phyloP scores from a whole-genome alignment of 1,139 yeast genomes.

The Yamadazyma aaseri region DNA sequence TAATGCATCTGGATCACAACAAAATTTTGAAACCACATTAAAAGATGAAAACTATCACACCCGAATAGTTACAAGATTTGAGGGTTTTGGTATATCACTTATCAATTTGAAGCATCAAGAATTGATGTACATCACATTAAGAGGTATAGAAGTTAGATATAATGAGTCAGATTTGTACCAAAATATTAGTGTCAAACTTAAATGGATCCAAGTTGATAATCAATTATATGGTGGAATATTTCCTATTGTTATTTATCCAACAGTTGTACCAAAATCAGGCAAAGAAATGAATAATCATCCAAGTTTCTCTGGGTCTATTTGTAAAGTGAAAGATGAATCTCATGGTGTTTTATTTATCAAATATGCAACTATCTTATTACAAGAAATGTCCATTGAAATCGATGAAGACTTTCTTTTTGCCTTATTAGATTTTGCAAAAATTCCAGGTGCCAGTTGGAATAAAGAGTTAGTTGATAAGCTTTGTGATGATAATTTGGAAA shows the following conservation, averaged over 20 bases:
- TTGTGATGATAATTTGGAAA: slow-evolving; percentile 59
- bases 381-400: slow-evolving; percentile 87
- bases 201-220: slow-evolving; percentile 95
- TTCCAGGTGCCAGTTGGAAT: slow-evolving; percentile 73
- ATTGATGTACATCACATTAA: slow-evolving; percentile 72
- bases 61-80: slow-evolving; percentile 63
- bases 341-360: slow-evolving; percentile 91
- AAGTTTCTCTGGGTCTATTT: slow-evolving; percentile 78
- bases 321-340: slow-evolving; percentile 80
- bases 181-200: slow-evolving; percentile 73
- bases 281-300: slow-evolving; percentile 89
- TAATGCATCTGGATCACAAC: slow-evolving; percentile 32
- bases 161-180: slow-evolving; percentile 85
- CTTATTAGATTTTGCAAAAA: slow-evolving; percentile 70
- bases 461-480: slow-evolving; percentile 46
- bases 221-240: slow-evolving; percentile 85
- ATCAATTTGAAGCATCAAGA: slow-evolving; percentile 74
- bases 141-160: slow-evolving; percentile 79
- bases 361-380: slow-evolving; percentile 84
- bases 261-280: slow-evolving; percentile 81
- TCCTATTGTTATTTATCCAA: slow-evolving; percentile 90
- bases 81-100: slow-evolving; percentile 87
- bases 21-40: slow-evolving; percentile 63
- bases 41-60: slow-evolving; percentile 68
- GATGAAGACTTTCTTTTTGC: slow-evolving; percentile 94